Percentiles rank a stretch among this genome's conserved stretches.
These are phyloP conservation scores for Canavalia ensiformis DNA, from an alignment of 306 rosid species.

Conservation along the genomic window DNA sequence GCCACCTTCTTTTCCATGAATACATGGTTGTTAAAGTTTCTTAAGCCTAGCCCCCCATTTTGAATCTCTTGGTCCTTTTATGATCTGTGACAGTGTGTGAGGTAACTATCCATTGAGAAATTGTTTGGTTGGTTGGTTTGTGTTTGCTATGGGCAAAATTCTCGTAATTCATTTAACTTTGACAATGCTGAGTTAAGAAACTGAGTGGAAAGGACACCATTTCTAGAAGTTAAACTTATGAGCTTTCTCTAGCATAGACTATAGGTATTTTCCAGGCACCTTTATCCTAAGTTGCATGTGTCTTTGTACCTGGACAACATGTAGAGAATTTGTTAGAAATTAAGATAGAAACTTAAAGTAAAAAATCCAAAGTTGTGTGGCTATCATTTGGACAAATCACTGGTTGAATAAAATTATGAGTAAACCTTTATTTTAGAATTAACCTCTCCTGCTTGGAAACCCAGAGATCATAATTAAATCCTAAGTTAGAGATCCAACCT, in stretches of 20 bases:
- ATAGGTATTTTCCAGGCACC: conserved; percentile 96
- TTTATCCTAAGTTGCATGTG: conserved; percentile 93
- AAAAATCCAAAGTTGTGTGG: background rate
- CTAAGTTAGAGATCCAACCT: too few relatives aligned
- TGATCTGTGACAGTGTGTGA: conserved; percentile 78
- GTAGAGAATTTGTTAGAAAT: conserved; percentile 32
- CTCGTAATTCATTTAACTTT: conserved; percentile 67
- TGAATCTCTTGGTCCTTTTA: conserved; percentile 74
- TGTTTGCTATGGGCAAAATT: conserved; percentile 57
- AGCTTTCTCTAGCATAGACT: conserved; percentile 88
- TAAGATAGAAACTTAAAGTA: conserved; percentile 16
- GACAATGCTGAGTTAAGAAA: conserved; percentile 75
- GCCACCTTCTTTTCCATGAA: conserved; percentile 61
- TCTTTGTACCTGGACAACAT: conserved; percentile 77
- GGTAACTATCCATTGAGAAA: conserved; percentile 85
- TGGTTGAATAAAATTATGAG: background rate
- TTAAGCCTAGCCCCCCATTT: conserved; percentile 52
- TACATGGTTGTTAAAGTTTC: conserved; percentile 53
- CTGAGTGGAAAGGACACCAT: conserved; percentile 84
- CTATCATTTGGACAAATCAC: background rate
- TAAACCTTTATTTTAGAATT: too few relatives aligned
- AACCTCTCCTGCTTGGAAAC: too few relatives aligned
- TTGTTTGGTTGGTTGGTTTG: conserved; percentile 63
- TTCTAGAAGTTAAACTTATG: conserved; percentile 94
- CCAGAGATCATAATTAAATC: too few relatives aligned